Percentiles rank a stretch among this genome's conserved stretches.
Evolutionary conservation across 305 asterid genomes (phyloP).

Genomic region (Nicotiana rustica): DNA sequence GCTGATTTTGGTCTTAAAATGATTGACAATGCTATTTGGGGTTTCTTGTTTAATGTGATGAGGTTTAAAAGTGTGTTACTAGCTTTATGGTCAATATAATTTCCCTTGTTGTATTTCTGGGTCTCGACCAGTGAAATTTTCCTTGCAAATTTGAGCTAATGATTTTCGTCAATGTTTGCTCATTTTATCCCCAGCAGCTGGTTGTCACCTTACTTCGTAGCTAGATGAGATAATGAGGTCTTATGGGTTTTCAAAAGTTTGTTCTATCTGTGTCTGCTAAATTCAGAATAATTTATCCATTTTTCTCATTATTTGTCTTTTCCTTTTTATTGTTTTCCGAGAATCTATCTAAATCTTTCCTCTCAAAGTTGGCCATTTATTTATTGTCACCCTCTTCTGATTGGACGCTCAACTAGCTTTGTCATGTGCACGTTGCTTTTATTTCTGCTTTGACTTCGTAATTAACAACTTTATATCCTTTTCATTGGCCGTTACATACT

Average conservation of each 20-base stretch:
- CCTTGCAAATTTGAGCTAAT: slow-evolving; percentile 22
- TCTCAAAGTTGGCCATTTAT: slow-evolving; percentile 11
- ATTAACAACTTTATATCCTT: neutral
- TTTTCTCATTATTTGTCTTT: neutral
- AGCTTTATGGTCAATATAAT: slow-evolving; percentile 10
- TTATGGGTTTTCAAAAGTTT: neutral
- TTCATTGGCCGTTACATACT: neutral
- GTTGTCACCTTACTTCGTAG: neutral
- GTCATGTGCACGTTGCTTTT: neutral
- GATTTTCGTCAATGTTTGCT: neutral
- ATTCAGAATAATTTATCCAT: slow-evolving; percentile 10
- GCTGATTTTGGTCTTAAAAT: slow-evolving; percentile 15
- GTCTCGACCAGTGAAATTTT: neutral
- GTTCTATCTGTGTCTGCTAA: neutral
- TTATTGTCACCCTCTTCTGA: slow-evolving; percentile 2
- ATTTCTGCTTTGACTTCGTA: neutral
- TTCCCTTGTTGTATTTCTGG: slow-evolving; percentile 6
- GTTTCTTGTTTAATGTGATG: neutral
- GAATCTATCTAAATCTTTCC: neutral
- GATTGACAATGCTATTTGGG: neutral
- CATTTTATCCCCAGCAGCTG: neutral
- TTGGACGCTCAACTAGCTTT: slow-evolving; percentile 25
- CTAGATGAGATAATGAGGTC: neutral
- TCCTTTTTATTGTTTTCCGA: slow-evolving; percentile 22
- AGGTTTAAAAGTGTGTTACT: slow-evolving; percentile 13